Evolutionary conservation across 1,284 basidiomycete species (phyloP).

Genomic region (Phellinidium pouzarii): DNA sequence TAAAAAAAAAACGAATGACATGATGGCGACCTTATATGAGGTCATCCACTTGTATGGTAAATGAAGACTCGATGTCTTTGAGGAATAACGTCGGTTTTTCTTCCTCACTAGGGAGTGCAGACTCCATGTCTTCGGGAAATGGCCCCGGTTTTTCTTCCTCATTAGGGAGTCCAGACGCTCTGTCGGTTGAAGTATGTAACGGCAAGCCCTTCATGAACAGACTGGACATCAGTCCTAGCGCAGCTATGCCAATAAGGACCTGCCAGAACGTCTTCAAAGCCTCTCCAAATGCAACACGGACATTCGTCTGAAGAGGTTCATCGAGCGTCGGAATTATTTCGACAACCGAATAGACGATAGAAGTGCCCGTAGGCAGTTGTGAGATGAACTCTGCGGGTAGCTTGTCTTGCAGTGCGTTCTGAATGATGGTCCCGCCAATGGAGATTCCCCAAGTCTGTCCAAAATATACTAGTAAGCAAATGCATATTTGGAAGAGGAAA

Average conservation of each 20-base stretch:
- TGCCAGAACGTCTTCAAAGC: conserved; percentile 31
- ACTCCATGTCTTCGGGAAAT: too few relatives aligned
- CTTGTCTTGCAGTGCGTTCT: conserved; percentile 31
- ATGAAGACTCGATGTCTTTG: too few relatives aligned
- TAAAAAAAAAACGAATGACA: too few relatives aligned
- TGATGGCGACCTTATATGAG: too few relatives aligned
- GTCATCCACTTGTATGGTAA: too few relatives aligned
- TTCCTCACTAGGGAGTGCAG: not conserved
- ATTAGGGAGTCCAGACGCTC: not conserved
- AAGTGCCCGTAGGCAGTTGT: conserved; percentile 27
- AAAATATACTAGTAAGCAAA: not conserved
- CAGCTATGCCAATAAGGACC: conserved; percentile 26
- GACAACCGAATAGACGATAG: conserved; percentile 33
- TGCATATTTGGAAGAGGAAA: conserved; percentile 10
- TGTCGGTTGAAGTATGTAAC: not conserved
- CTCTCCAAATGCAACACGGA: conserved; percentile 31
- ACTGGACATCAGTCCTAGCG: conserved; percentile 27
- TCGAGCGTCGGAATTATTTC: conserved; percentile 28
- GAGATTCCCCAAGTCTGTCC: conserved; percentile 35
- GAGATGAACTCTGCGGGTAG: conserved; percentile 30
- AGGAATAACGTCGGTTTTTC: too few relatives aligned
- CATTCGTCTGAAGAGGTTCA: conserved; percentile 28
- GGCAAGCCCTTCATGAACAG: conserved; percentile 28
- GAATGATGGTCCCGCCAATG: conserved; percentile 32
- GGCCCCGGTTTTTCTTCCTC: not conserved